Conservation (phyloP, 1,139 yeast genomes). For the Zygoascus sp. region DNA sequence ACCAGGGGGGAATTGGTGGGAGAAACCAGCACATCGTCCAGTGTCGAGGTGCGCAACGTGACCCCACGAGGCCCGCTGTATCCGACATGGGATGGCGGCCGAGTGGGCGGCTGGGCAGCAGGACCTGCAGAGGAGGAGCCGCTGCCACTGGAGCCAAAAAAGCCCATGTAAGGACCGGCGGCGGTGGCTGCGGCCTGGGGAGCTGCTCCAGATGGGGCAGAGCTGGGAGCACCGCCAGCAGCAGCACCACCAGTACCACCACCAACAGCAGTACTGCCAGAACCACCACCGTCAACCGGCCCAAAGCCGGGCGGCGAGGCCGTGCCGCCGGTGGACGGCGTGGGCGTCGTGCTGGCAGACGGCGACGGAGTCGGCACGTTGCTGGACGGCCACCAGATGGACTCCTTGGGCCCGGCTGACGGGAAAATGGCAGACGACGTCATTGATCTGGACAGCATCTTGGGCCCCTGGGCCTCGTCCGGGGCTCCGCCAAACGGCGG, state of each 20-base stretch:
- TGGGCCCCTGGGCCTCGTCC: too few species aligned
- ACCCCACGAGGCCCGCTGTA: slow-evolving; percentile 6
- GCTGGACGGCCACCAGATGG: slow-evolving; percentile 12
- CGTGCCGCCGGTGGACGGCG: neutral
- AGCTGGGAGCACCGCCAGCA: too few species aligned
- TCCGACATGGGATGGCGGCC: neutral
- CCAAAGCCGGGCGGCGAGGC: slow-evolving; percentile 3
- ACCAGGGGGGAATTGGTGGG: slow-evolving; percentile 9
- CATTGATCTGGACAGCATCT: slow-evolving; percentile 11
- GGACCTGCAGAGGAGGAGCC: too few species aligned
- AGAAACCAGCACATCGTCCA: slow-evolving; percentile 8
- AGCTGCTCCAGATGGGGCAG: too few species aligned
- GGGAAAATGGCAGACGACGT: slow-evolving; percentile 12
- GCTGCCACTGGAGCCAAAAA: too few species aligned
- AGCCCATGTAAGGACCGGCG: slow-evolving; percentile 1
- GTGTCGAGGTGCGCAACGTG: slow-evolving; percentile 3
- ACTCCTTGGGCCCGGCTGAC: slow-evolving; percentile 15
- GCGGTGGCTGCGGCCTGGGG: neutral
- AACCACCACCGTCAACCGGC: neutral
- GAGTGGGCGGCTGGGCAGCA: neutral
- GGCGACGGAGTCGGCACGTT: slow-evolving; percentile 6
- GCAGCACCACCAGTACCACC: neutral
- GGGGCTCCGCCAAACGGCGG: too few species aligned
- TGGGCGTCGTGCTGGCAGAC: slow-evolving; percentile 11
- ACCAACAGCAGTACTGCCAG: neutral